These are phyloP conservation scores for Colletotrichum spinosum DNA, from an alignment of 2,329 filamentous ascomycete genomes.

Conservation along the genomic window DNA sequence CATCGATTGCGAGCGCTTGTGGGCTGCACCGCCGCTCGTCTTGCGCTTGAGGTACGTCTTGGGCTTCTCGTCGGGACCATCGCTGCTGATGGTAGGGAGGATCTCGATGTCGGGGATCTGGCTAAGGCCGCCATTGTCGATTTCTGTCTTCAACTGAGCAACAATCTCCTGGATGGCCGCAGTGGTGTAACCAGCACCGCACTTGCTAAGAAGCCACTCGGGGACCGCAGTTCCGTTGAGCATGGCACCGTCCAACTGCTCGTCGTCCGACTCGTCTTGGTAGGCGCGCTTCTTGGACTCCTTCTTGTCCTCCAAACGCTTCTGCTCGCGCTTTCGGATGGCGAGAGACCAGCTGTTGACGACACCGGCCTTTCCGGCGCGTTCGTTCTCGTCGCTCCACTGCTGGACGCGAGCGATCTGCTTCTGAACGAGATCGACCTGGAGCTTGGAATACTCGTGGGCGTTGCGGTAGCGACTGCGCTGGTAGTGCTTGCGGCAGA, in stretches of 20 bases:
- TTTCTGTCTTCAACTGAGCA: constrained; percentile 56
- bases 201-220: constrained; percentile 60
- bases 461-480: constrained; percentile 76
- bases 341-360: constrained; percentile 71
- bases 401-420: constrained; percentile 72
- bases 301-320: constrained; percentile 60
- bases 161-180: constrained; percentile 61
- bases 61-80: constrained; percentile 43
- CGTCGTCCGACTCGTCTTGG: constrained; percentile 43
- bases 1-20: constrained; percentile 51
- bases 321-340: constrained; percentile 73
- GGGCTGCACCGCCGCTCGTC: constrained; percentile 38
- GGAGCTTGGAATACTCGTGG: constrained; percentile 68
- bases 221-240: constrained; percentile 56
- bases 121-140: constrained; percentile 53
- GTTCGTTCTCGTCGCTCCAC: constrained; percentile 68
- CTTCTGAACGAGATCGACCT: constrained; percentile 72
- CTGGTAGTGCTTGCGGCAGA: constrained; percentile 87
- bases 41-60: constrained; percentile 44
- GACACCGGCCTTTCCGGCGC: constrained; percentile 51
- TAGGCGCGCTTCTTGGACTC: constrained; percentile 46
- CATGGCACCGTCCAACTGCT: constrained; percentile 46
- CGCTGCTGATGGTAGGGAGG: constrained; percentile 63
- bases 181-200: constrained; percentile 61
- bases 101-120: constrained; percentile 71